Evolutionary conservation across 495 filamentous ascomycete genomes (phyloP).

Genomic region (Hamigera avellanea): DNA sequence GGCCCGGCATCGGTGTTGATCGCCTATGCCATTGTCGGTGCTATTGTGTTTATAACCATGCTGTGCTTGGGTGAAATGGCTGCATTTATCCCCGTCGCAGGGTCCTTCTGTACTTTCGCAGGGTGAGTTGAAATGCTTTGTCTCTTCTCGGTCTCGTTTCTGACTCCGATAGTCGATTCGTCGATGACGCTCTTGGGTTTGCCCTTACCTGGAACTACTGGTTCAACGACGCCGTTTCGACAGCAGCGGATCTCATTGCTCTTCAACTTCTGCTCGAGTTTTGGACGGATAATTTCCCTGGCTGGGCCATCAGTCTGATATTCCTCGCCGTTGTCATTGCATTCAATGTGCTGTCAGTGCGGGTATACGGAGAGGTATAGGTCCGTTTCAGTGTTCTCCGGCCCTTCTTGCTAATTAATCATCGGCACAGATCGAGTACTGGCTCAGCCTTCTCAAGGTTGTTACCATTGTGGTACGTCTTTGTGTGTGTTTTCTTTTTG

Average conservation of each 20-base stretch:
- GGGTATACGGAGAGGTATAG: conserved; percentile 42
- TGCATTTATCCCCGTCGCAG: conserved; percentile 37
- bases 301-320: conserved; percentile 40
- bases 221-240: conserved; percentile 48
- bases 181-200: conserved; percentile 45
- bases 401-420: neutral
- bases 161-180: conserved; percentile 32
- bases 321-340: conserved; percentile 37
- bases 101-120: conserved; percentile 41
- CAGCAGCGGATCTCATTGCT: conserved; percentile 42
- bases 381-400: neutral
- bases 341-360: conserved; percentile 39
- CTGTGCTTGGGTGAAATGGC: conserved; percentile 39
- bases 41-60: conserved; percentile 40
- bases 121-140: conserved; percentile 20
- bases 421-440: conserved; percentile 37
- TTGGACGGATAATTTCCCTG: conserved; percentile 41
- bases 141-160: neutral
- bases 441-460: conserved; percentile 44
- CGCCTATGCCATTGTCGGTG: conserved; percentile 37
- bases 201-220: conserved; percentile 47
- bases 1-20: conserved; percentile 55
- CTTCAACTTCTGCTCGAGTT: conserved; percentile 40
- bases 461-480: conserved; percentile 39
- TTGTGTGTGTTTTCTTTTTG: neutral